Percentiles rank a stretch among this genome's conserved stretches.
These are phyloP conservation scores for Aspergillus avenaceus DNA, from an alignment of 495 filamentous ascomycete species.

Conservation along the genomic window DNA sequence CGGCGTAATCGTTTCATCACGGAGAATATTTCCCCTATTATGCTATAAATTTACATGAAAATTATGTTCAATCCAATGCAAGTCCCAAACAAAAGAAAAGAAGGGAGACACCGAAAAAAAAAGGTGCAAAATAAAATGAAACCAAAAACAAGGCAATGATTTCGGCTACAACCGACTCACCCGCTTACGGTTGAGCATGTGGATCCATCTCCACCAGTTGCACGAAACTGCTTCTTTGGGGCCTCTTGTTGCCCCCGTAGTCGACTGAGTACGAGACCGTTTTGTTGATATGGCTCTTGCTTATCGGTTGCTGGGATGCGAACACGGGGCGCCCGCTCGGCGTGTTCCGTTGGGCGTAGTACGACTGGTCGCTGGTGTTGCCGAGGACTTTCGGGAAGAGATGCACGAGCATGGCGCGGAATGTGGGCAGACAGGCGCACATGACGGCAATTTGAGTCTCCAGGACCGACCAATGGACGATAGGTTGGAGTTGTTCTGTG, in stretches of 20 bases:
- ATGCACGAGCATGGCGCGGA: conserved; percentile 15
- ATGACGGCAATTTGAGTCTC: conserved; percentile 28
- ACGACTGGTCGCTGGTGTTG: background rate
- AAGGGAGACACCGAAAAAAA: background rate
- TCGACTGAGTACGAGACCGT: conserved; percentile 13
- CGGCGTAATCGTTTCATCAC: too few species aligned
- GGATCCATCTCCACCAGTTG: conserved; percentile 52
- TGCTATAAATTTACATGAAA: too few species aligned
- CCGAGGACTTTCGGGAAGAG: conserved; percentile 14
- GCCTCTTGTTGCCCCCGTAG: conserved; percentile 2
- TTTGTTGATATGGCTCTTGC: conserved; percentile 12
- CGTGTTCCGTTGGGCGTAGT: conserved; percentile 2
- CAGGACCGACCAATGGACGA: conserved; percentile 30
- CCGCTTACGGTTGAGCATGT: background rate
- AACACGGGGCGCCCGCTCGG: background rate
- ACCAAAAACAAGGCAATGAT: background rate
- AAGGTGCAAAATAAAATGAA: background rate
- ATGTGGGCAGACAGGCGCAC: conserved; percentile 26
- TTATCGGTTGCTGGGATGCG: background rate
- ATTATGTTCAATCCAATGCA: too few species aligned
- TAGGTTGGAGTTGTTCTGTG: conserved; percentile 22
- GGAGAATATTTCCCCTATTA: too few species aligned
- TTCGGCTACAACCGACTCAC: background rate
- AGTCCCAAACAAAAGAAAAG: background rate
- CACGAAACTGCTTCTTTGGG: conserved; percentile 2